Conservation (phyloP, 2,329 filamentous ascomycete genomes). For the Ophiostoma sp. region DNA sequence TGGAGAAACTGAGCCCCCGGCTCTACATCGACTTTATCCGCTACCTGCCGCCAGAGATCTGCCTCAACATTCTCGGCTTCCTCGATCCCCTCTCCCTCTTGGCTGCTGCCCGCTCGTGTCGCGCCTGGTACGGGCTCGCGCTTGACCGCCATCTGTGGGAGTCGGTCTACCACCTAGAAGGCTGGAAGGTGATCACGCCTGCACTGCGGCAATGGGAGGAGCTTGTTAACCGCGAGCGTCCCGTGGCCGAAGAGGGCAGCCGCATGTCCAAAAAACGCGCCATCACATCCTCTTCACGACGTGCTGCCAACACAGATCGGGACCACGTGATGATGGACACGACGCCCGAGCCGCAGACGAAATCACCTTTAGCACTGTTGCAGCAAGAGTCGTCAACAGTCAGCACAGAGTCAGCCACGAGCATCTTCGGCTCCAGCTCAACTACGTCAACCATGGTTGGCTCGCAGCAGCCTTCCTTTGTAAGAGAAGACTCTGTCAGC, state of each 20-base stretch:
- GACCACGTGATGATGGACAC: slow-evolving; percentile 43
- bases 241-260: slow-evolving; percentile 43
- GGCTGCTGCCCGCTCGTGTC: slow-evolving; percentile 70
- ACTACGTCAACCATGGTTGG: not conserved
- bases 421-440: slow-evolving; percentile 16
- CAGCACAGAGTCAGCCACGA: not conserved
- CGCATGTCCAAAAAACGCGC: slow-evolving; percentile 51
- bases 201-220: slow-evolving; percentile 65
- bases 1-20: slow-evolving; percentile 71
- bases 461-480: slow-evolving; percentile 13
- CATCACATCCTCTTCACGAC: slow-evolving; percentile 37
- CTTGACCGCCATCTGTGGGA: slow-evolving; percentile 85
- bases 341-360: not conserved
- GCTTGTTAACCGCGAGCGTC: slow-evolving; percentile 44
- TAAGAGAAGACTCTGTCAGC: not conserved
- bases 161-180: slow-evolving; percentile 73
- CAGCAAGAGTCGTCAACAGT: not conserved
- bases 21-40: slow-evolving; percentile 89
- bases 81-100: slow-evolving; percentile 77
- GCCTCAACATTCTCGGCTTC: slow-evolving; percentile 80
- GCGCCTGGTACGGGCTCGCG: slow-evolving; percentile 74
- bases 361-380: not conserved
- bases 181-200: slow-evolving; percentile 67
- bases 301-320: slow-evolving; percentile 39
- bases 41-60: slow-evolving; percentile 83